A percentile compares a stretch with the other conserved stretches of the same genome.
phyloP scores from a whole-genome alignment of 75 land plant genomes.

The Sequoia sempervirens region DNA sequence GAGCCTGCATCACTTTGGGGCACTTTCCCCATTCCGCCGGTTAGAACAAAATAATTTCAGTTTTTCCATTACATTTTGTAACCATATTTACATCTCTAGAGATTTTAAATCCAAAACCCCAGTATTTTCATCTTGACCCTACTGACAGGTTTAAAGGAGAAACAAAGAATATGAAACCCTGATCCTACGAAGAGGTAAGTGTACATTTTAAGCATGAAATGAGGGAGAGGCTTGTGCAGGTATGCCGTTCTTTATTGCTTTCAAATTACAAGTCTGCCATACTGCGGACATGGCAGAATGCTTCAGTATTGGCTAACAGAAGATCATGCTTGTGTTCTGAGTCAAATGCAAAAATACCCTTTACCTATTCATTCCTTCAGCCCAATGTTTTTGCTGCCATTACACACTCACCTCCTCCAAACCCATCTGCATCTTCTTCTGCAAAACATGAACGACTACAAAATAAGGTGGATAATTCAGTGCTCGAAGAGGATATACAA shows the following conservation, averaged over 20 bases:
- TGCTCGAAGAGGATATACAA: conserved; percentile 25
- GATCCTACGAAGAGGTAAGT: neutral
- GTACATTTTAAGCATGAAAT: neutral
- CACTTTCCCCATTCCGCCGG: too few species aligned
- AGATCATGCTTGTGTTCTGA: conserved; percentile 16
- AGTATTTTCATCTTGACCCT: neutral
- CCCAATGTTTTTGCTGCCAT: conserved; percentile 45
- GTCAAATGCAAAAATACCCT: conserved; percentile 26
- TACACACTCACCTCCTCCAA: neutral
- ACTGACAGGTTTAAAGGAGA: neutral
- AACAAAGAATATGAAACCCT: neutral
- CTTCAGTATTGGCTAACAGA: neutral
- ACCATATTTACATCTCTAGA: too few species aligned
- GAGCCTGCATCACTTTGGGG: too few species aligned
- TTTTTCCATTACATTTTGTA: too few species aligned
- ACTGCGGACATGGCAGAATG: neutral
- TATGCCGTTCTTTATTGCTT: neutral
- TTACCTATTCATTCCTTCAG: conserved; percentile 56
- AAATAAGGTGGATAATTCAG: conserved; percentile 13
- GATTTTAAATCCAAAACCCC: neutral
- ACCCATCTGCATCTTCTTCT: neutral
- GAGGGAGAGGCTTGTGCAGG: neutral
- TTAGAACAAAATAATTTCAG: too few species aligned
- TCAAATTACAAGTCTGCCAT: neutral
- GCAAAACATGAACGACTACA: conserved; percentile 4